Percentiles rank a stretch among this genome's conserved stretches.
phyloP scores from a whole-genome alignment of 1,284 basidiomycete species.

The Papiliotrema flavescens region DNA sequence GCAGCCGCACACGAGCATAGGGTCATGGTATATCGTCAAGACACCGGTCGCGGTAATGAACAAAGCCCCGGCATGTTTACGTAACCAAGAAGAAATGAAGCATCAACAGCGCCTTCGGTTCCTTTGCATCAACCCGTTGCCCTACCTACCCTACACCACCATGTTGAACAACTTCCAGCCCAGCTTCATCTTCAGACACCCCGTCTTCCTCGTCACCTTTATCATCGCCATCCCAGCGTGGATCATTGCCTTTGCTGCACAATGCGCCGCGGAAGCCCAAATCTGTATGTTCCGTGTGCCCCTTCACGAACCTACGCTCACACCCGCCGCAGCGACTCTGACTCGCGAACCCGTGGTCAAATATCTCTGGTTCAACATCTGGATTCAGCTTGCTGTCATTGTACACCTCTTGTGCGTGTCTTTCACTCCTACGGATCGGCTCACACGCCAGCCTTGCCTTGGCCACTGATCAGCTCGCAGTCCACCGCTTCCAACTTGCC shows the following conservation, averaged over 20 bases:
- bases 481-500: slow-evolving; percentile 64
- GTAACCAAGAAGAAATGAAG: no score
- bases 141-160: slow-evolving; percentile 1
- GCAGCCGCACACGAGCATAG: slow-evolving; percentile 18
- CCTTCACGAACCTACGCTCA: slow-evolving; percentile 17
- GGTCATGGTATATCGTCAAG: no score
- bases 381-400: slow-evolving; percentile 48
- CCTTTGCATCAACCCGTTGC: background rate
- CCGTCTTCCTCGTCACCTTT: slow-evolving; percentile 81
- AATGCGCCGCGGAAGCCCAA: slow-evolving; percentile 33
- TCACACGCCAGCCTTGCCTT: slow-evolving; percentile 30
- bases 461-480: slow-evolving; percentile 34
- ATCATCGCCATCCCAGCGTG: slow-evolving; percentile 80
- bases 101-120: no score
- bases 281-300: slow-evolving; percentile 16
- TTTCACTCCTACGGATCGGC: background rate
- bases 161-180: slow-evolving; percentile 34
- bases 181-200: slow-evolving; percentile 69
- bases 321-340: background rate
- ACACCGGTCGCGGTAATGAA: no score
- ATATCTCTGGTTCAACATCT: slow-evolving; percentile 87
- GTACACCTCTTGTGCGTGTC: slow-evolving; percentile 39
- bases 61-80: no score
- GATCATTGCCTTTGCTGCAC: slow-evolving; percentile 64
- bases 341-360: slow-evolving; percentile 54